Base-by-base conservation (phyloP, 805 yeast species). In the Zygotorulaspora danielsina region DNA sequence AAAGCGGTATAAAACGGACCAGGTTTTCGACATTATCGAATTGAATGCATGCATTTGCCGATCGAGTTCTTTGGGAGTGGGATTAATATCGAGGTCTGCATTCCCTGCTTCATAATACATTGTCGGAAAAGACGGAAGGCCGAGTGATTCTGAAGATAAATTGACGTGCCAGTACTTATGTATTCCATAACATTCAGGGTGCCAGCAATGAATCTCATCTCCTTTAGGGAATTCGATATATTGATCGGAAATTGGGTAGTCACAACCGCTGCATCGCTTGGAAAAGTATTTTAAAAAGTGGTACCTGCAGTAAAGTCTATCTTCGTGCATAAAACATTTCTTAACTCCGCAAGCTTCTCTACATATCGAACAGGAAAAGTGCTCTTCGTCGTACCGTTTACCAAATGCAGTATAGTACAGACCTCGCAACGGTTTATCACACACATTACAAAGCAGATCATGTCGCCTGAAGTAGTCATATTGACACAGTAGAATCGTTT, bases 141-240 rank as follows among this genome's bases (percentile, higher is more conserved):
- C 89, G 19, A 82, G 72, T 6, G 75, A 67, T 36, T 74, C 80
- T 0, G 83, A 72, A 1, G 82, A 73, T 16, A 93, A 69, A 41
- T 80, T 75, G 15, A 89, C 95, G 57, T 87, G 88, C 98, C 98
- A 93, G 55, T 87, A 89, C 62, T 89, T 89, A 67, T 84, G 89
- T 34, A 93, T 94, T 88, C 94, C 94, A 59, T 88, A 93, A 68
- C 99, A 93, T 60, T 94, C 97, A 1, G 97, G 97, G 64, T 93
- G 99, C 99, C 99, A 93, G 59, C 87, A 95, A 61, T 89, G 95
- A 42, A 84, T 82, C 50, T 81, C 75, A 16, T 96, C 96, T 36
- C 96, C 96, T 50, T 93, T 73, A 45, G 79, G 85, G 32, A 90
- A 78, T 61, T 90, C 96, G 25, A 90, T 96, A 62, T 88, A 93